Evolutionary conservation across 345 rosid species (phyloP).

Genomic region (Kernera saxatilis): DNA sequence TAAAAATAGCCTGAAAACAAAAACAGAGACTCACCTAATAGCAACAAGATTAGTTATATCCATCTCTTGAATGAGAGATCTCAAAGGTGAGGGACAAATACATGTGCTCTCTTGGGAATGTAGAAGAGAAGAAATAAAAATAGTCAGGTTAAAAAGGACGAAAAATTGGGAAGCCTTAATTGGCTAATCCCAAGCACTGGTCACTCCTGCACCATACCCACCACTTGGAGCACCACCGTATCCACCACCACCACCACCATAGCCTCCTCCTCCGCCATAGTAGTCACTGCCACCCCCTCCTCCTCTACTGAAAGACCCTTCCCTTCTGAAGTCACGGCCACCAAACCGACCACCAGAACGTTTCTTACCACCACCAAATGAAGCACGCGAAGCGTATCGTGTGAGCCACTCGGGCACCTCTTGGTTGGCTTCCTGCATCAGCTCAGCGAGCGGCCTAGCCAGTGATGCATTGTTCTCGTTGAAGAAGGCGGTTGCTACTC

Average conservation of each 20-base stretch:
- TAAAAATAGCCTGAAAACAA: slow-evolving; percentile 27
- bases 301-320: slow-evolving; percentile 50
- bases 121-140: slow-evolving; percentile 17
- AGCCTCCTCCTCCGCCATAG: slow-evolving; percentile 31
- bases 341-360: slow-evolving; percentile 85
- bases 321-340: slow-evolving; percentile 83
- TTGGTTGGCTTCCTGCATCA: slow-evolving; percentile 94
- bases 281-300: slow-evolving; percentile 43
- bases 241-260: slow-evolving; percentile 31
- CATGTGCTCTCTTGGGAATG: slow-evolving; percentile 29
- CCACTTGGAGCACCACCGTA: slow-evolving; percentile 32
- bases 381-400: slow-evolving; percentile 69
- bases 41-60: slow-evolving; percentile 26
- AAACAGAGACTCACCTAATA: slow-evolving; percentile 24
- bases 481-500: slow-evolving; percentile 94
- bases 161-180: slow-evolving; percentile 24
- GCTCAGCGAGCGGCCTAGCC: slow-evolving; percentile 70
- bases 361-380: slow-evolving; percentile 52
- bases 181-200: slow-evolving; percentile 84
- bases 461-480: slow-evolving; percentile 64
- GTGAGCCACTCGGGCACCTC: slow-evolving; percentile 97
- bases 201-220: slow-evolving; percentile 41
- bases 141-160: slow-evolving; percentile 6
- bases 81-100: slow-evolving; percentile 11
- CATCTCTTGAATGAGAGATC: slow-evolving; percentile 24